Conservation (phyloP, 768 basidiomycete species). For the Russula foetens region DNA sequence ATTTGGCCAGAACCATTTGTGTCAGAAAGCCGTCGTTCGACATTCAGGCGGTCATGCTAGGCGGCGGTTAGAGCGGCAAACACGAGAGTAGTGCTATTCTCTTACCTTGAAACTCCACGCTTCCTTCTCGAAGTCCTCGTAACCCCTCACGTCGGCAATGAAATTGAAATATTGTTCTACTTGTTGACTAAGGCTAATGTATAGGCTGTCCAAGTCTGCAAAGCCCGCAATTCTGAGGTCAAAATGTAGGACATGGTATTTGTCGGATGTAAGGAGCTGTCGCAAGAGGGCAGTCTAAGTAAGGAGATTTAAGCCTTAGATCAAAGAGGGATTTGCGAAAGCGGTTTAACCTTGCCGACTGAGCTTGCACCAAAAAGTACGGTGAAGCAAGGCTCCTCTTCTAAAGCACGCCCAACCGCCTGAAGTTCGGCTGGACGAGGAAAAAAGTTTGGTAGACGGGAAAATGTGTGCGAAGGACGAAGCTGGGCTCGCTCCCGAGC, state of each 20-base stretch:
- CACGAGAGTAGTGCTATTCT: background rate
- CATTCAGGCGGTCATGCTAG: constrained; percentile 68
- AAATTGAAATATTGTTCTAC: constrained; percentile 76
- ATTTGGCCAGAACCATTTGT: constrained; percentile 38
- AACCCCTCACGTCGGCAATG: constrained; percentile 51
- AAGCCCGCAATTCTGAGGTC: constrained; percentile 81
- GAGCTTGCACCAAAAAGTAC: constrained; percentile 75
- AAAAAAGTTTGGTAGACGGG: constrained; percentile 67
- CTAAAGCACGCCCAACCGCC: constrained; percentile 56
- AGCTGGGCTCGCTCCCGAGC: constrained; percentile 56
- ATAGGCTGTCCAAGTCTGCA: constrained; percentile 71
- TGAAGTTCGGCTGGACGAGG: constrained; percentile 57
- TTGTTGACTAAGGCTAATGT: constrained; percentile 67
- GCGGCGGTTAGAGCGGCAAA: constrained; percentile 7
- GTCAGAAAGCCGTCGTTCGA: constrained; percentile 54
- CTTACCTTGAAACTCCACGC: constrained; percentile 71
- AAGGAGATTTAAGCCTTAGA: background rate
- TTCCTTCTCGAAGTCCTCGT: constrained; percentile 66
- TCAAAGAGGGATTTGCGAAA: background rate
- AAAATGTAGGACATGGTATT: constrained; percentile 76
- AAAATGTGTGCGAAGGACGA: constrained; percentile 69
- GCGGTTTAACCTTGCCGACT: constrained; percentile 57
- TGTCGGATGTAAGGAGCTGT: constrained; percentile 59
- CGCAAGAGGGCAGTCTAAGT: constrained; percentile 65
- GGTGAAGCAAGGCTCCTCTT: constrained; percentile 70